Evolutionary conservation across 2,329 filamentous ascomycete genomes (phyloP), one percentile per base, ranked within the genome.

Genomic region (Hymenoscyphus albidus): DNA sequence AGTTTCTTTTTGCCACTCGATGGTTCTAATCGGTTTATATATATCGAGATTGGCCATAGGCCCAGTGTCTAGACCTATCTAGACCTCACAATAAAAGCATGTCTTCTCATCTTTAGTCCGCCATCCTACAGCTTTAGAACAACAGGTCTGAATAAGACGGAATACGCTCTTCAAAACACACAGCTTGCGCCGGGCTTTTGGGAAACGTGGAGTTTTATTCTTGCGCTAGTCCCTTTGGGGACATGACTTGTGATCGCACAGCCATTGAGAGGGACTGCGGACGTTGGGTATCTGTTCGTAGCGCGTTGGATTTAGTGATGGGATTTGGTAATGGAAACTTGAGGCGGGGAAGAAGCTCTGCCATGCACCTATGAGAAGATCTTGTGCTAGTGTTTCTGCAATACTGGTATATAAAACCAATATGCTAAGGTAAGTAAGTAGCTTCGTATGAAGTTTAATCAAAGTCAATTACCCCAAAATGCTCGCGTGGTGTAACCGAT

Each of bases 51-150:
- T 27, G 27, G 27, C 27, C 27, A 27, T 27, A 27, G 27, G 27
- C 27, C 27, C 27, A 27, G 27, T 27, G 27, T 27, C 27, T 27
- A 27, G 27, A 27, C 27, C 27, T 27, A 27, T 27, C 27, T 27
- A 27, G 27, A 27, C 27, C 3, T 27, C 27, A 27, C 5, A 35
- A 35, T 6, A 2, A 35, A 35, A 51, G 38, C 54, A 76, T 84
- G 80, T 84, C 77, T 78, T 81, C 81, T 71, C 79, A 79, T 81
- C 81, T 80, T 82, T 84, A 85, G 82, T 84, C 82, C 80, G 78
- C 77, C 77, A 76, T 77, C 78, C 80, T 77, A 81, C 76, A 76
- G 75, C 81, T 83, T 74, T 66, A 76, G 77, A 73, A 77, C 72
- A 75, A 78, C 80, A 83, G 82, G 78, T 84, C 82, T 83, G 82